phyloP scores from a whole-genome alignment of 2,329 filamentous ascomycete genomes.

The Fusarium globosum region DNA sequence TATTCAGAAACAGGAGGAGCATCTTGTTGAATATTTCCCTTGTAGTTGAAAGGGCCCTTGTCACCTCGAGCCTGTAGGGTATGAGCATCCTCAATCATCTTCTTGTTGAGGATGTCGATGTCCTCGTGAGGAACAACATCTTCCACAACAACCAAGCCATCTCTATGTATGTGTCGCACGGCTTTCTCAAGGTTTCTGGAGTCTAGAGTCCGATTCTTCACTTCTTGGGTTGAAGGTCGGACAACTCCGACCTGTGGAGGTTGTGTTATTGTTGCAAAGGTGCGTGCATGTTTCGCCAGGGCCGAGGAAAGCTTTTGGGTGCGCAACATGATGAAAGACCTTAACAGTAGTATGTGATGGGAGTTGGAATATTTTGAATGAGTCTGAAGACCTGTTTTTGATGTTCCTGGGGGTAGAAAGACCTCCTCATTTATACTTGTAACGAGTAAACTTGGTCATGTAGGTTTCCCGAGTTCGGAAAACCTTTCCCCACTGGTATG shows the following conservation, averaged over 20 bases:
- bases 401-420: background rate
- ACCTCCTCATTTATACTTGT: conserved; percentile 33
- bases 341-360: too few species aligned
- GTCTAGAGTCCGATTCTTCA: conserved; percentile 52
- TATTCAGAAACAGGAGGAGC: conserved; percentile 62
- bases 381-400: background rate
- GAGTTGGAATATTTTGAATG: fast-evolving
- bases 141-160: conserved; percentile 68
- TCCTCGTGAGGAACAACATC: conserved; percentile 61
- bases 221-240: conserved; percentile 55
- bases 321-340: conserved; percentile 17
- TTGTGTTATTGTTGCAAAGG: conserved; percentile 16
- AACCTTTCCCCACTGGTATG: conserved; percentile 29
- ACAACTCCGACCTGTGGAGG: conserved; percentile 35
- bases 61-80: conserved; percentile 62
- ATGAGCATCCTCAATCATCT: conserved; percentile 69
- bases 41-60: conserved; percentile 69
- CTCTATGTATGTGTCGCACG: conserved; percentile 60
- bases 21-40: conserved; percentile 71
- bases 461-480: conserved; percentile 44
- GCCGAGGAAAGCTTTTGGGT: conserved; percentile 5
- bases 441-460: background rate
- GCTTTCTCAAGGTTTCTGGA: conserved; percentile 66
- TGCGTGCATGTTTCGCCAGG: conserved; percentile 6
- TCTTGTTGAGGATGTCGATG: conserved; percentile 66